Conservation (phyloP, 345 rosid genomes). For the Citropsis articulata region DNA sequence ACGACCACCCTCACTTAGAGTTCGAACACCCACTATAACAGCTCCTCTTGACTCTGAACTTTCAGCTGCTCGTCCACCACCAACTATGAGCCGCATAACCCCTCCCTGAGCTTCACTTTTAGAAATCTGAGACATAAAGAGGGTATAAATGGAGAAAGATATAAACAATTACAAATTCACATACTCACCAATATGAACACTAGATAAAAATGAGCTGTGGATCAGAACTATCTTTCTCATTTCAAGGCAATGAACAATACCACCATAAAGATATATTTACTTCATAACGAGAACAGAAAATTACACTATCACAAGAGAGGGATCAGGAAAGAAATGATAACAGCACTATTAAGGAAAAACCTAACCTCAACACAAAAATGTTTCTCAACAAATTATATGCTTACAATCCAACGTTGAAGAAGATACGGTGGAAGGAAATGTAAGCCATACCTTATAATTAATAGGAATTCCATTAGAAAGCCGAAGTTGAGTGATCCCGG, state of each 20-base stretch:
- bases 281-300: neutral
- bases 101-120: conserved; percentile 83
- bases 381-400: neutral
- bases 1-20: conserved; percentile 98
- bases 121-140: conserved; percentile 49
- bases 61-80: conserved; percentile 98
- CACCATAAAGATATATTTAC: neutral
- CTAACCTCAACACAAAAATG: neutral
- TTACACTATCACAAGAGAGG: neutral
- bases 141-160: neutral
- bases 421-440: neutral
- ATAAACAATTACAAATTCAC: conserved; percentile 1
- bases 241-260: neutral
- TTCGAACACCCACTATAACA: conserved; percentile 94
- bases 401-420: neutral
- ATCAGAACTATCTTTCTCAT: neutral
- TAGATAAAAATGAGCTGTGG: neutral
- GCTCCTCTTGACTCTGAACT: conserved; percentile 84
- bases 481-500: conserved; percentile 80
- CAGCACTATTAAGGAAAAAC: neutral
- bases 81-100: conserved; percentile 98
- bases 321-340: neutral
- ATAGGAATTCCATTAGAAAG: conserved; percentile 95
- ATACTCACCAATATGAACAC: conserved; percentile 3
- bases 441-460: conserved; percentile 66